Evolutionary conservation across 2,329 filamentous ascomycete genomes (phyloP), one percentile per base, ranked within the genome.

Genomic region (Aspergillus aculeatus): DNA sequence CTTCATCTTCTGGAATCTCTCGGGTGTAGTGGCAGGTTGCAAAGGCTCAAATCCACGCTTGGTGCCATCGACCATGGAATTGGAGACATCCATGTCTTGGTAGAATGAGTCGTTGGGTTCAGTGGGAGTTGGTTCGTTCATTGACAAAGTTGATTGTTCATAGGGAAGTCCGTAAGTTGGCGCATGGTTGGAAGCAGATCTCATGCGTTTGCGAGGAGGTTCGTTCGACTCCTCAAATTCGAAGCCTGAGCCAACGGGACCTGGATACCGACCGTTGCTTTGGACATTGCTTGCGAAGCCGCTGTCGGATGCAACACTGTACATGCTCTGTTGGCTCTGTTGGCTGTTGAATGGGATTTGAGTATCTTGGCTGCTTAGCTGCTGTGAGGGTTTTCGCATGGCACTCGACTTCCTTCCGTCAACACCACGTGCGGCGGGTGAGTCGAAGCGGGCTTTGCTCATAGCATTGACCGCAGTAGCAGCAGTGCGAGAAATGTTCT

Each of bases 401-500:
- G 88, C 87, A 41, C 87, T 83, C 0, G 89, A 85, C 47, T 88
- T 83, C 24, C 87, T 84, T 2, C 86, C 86, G 9, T 87, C 86
- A 66, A 84, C 87, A 32, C 77, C 77, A 50, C 90, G 82, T 4
- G 89, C 89, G 7, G 84, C 89, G 1, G 93, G 92, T 2, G 93
- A 96, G 73, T 97, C 93, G 68, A 97, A 89, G 12, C 94, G 86
- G 16, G 95, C 94, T 79, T 98, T 97, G 84, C 91, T 97, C 76
- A 99, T 96, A 60, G 95, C 94, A 62, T 92, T 93, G 58, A 99
- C 91, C 29, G 95, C 95, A 69, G 92, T 94, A 4, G 91, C 95
- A 1, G 95, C 93, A 1, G 92, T 96, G 64, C 87, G 90, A 4
- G 94, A 98, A 64, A 99, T 98, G 71, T 96, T 97, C 72, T 93